Percentiles rank a stretch among this genome's conserved stretches.
These are phyloP conservation scores for Lactarius tabidus DNA, from an alignment of 768 basidiomycete genomes.

Conservation along the genomic window DNA sequence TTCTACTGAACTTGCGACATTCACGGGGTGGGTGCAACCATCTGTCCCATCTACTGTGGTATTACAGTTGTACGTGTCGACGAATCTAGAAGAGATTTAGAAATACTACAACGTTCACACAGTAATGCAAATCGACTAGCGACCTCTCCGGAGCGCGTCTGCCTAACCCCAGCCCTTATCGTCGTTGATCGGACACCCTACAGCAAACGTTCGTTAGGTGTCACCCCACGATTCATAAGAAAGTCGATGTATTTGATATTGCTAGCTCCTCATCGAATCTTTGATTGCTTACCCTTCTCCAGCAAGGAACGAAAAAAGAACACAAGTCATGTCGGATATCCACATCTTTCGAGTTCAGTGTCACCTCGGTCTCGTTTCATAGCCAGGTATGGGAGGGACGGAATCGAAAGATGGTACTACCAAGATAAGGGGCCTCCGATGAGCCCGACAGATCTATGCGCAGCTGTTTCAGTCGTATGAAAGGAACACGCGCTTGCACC, in stretches of 20 bases:
- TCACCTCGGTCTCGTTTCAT: constrained; percentile 93
- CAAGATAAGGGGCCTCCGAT: constrained; percentile 99
- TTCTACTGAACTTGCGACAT: not conserved
- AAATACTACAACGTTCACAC: constrained; percentile 17
- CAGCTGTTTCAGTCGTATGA: constrained; percentile 13
- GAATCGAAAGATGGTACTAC: constrained; percentile 96
- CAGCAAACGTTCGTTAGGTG: constrained; percentile 90
- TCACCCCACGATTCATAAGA: constrained; percentile 82
- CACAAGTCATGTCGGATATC: constrained; percentile 82
- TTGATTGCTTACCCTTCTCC: constrained; percentile 30
- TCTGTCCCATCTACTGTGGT: not conserved
- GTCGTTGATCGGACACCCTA: constrained; percentile 9
- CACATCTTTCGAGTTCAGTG: constrained; percentile 89
- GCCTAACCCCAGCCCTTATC: constrained; percentile 17
- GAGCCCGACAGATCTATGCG: constrained; percentile 27
- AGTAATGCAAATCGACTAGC: constrained; percentile 97
- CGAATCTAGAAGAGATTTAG: not conserved
- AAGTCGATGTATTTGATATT: constrained; percentile 88
- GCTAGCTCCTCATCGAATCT: constrained; percentile 49
- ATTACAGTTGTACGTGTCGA: not conserved
- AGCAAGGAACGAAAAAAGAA: constrained; percentile 4
- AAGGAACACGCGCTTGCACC: constrained; percentile 74
- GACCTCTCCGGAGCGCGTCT: constrained; percentile 88
- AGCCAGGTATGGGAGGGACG: constrained; percentile 94
- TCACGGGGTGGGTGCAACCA: not conserved